phyloP scores from a whole-genome alignment of 352 stramenopile species.

The Pythium utonaiense region DNA sequence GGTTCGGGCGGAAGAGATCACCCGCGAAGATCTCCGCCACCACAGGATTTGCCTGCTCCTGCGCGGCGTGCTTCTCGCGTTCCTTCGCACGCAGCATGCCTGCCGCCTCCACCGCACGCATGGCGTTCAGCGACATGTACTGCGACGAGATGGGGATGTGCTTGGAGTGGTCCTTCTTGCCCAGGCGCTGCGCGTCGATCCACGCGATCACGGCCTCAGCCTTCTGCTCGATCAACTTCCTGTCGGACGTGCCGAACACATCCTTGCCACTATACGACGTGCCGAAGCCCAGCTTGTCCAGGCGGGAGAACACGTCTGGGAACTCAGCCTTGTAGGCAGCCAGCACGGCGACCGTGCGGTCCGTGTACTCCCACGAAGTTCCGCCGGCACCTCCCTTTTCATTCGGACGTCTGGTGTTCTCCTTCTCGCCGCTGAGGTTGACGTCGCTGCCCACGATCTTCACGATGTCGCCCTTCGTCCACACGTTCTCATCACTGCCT shows the following conservation, averaged over 20 bases:
- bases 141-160: conserved; percentile 91
- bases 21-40: conserved; percentile 37
- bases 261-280: conserved; percentile 86
- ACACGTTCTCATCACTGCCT: conserved; percentile 59
- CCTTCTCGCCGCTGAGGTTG: conserved; percentile 31
- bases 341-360: conserved; percentile 93
- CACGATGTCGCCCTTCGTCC: conserved; percentile 89
- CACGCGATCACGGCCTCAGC: conserved; percentile 88
- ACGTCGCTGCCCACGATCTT: conserved; percentile 88
- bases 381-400: conserved; percentile 9
- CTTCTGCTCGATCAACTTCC: conserved; percentile 56
- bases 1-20: conserved; percentile 74
- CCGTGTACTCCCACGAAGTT: conserved; percentile 96
- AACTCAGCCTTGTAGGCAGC: conserved; percentile 92
- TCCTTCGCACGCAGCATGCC: conserved; percentile 63
- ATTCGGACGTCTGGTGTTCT: conserved; percentile 21
- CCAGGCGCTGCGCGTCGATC: conserved; percentile 90
- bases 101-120: conserved; percentile 91
- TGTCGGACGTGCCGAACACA: conserved; percentile 80
- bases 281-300: conserved; percentile 87
- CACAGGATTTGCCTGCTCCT: conserved; percentile 36
- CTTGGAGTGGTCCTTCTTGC: conserved; percentile 82
- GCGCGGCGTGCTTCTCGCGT: conserved; percentile 40
- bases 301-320: conserved; percentile 87
- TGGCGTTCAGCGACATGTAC: conserved; percentile 90